Evolutionary conservation across 768 basidiomycete species (phyloP), one percentile per base, ranked within the genome.

Genomic region (Krasilnikovozyma curviuscula): DNA sequence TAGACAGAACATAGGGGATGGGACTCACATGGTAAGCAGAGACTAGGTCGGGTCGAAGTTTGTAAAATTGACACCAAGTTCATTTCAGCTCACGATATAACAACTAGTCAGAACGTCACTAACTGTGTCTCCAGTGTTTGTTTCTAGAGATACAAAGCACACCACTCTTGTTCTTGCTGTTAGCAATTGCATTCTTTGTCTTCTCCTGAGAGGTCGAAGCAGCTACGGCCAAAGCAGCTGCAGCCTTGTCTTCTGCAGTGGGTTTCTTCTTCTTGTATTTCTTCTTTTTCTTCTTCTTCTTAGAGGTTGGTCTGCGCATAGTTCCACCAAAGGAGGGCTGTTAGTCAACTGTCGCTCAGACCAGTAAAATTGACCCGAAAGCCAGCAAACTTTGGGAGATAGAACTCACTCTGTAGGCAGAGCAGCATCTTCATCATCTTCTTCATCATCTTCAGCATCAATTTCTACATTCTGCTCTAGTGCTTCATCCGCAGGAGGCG

Each of bases 41-140:
- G 32, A 52, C 25, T 14, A 37, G n/a, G 27, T 16, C 18, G 23
- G 10, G n/a, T n/a, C 21, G 23, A 43, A 14, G 45, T 32, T 23
- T 29, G 40, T 7, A 21, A 12, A 32, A n/a, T 31, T 9, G 24
- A 23, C 5, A 18, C 23, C 33, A 33, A 40, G 24, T 21, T 30
- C 28, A 2, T 34, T 23, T 24, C 31, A n/a, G 21, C 14, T 31
- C 25, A 18, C 2, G 18, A 9, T n/a, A 37, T 34, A 21, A 51
- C 40, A 76, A 78, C 51, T 67, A 83, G 83, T 63, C 84, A 82
- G 62, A 82, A 85, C 21, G 83, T 83, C 65, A 81, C 83, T 66
- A 88, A n/a, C n/a, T 86, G 59, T 85, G 86, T 25, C 78, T 75
- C 85, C 84, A 86, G 59, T 89, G 85, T 63, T 89, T 89, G 68